Evolutionary conservation across 1,284 basidiomycete species (phyloP).

Genomic region (Rhodofomes roseus): DNA sequence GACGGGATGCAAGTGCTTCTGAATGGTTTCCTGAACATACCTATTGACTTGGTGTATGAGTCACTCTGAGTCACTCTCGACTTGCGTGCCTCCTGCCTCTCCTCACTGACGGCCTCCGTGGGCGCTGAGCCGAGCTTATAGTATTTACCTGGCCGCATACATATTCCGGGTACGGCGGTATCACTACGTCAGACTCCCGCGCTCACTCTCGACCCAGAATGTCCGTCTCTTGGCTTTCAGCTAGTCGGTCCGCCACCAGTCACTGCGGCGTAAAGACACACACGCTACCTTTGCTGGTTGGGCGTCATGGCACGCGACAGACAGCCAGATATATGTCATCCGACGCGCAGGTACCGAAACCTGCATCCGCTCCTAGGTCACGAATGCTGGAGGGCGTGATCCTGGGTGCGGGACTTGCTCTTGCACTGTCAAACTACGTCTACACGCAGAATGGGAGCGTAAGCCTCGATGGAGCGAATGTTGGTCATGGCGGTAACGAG

Average conservation of each 20-base stretch:
- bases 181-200: not conserved
- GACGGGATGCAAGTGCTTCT: no score
- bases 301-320: not conserved
- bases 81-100: not conserved
- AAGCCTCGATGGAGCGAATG: constrained; percentile 11
- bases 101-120: not conserved
- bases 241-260: not conserved
- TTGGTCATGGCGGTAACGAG: constrained; percentile 5
- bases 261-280: not conserved
- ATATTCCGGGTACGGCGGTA: no score
- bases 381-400: constrained; percentile 1
- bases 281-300: not conserved
- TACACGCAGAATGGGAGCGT: constrained; percentile 4
- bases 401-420: constrained; percentile 3
- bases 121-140: not conserved
- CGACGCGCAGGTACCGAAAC: not conserved
- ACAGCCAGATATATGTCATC: not conserved
- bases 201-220: not conserved
- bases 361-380: not conserved
- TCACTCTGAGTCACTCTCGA: no score
- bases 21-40: no score
- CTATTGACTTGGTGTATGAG: no score
- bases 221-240: not conserved
- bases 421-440: constrained; percentile 3
- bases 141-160: no score